phyloP scores from a whole-genome alignment of 371 early-diverging fungal species.

The Ordospora pajunii region DNA sequence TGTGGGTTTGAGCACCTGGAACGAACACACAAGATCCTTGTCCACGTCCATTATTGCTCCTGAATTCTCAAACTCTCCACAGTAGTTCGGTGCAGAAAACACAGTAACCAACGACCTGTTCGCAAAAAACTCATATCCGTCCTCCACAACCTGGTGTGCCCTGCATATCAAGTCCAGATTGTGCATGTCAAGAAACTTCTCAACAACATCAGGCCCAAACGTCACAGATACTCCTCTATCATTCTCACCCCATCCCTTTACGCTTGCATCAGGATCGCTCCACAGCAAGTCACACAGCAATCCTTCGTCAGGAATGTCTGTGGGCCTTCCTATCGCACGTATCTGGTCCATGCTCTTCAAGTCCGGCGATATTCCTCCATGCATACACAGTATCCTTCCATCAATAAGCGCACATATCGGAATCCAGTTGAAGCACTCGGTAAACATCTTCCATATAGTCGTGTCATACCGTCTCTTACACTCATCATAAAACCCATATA shows the following conservation, averaged over 20 bases:
- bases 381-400: constrained; percentile 82
- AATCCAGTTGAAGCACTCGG: constrained; percentile 88
- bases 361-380: constrained; percentile 86
- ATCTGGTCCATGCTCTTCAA: constrained; percentile 76
- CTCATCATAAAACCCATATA: constrained; percentile 96
- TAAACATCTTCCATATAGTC: constrained; percentile 90
- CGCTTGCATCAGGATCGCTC: constrained; percentile 59
- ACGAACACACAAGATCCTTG: constrained; percentile 79
- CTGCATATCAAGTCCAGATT: constrained; percentile 77
- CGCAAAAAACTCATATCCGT: constrained; percentile 93
- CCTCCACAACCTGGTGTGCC: constrained; percentile 94
- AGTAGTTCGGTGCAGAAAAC: constrained; percentile 90
- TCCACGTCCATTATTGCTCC: constrained; percentile 94
- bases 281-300: constrained; percentile 66
- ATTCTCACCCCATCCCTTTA: constrained; percentile 84
- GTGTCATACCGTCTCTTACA: constrained; percentile 82
- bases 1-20: constrained; percentile 65
- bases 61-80: constrained; percentile 82
- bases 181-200: constrained; percentile 69
- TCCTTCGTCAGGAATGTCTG: constrained; percentile 85
- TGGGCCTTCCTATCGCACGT: constrained; percentile 79
- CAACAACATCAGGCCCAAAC: constrained; percentile 77
- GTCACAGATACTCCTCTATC: constrained; percentile 78
- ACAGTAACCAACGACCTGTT: constrained; percentile 81
- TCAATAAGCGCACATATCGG: constrained; percentile 90